Conservation (phyloP, 345 rosid genomes). For the Hypericum androsaemum region DNA sequence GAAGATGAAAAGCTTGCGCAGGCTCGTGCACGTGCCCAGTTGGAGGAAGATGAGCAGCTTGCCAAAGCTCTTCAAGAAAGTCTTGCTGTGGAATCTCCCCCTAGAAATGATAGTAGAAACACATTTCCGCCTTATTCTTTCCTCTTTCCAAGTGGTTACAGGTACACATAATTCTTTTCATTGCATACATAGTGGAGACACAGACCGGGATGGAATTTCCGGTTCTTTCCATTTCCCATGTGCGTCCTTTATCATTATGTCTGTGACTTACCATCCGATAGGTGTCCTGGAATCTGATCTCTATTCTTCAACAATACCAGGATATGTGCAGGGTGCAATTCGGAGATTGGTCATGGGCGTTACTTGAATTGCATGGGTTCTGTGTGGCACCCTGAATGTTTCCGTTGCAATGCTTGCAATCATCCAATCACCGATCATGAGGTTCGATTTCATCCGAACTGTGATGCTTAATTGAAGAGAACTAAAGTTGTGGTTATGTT, state of each 20-base stretch:
- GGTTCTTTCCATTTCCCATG: too few relatives aligned
- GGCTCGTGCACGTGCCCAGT: constrained; percentile 51
- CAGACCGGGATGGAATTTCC: too few relatives aligned
- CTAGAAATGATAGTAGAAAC: constrained; percentile 35
- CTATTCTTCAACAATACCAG: constrained; percentile 18
- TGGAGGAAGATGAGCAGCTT: constrained; percentile 82
- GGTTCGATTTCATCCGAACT: constrained; percentile 31
- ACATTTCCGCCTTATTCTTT: constrained; percentile 44
- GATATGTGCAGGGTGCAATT: constrained; percentile 88
- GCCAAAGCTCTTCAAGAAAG: constrained; percentile 93
- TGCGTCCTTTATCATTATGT: too few relatives aligned
- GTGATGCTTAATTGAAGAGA: too few relatives aligned
- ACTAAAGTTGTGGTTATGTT: too few relatives aligned
- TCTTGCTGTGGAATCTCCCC: constrained; percentile 45
- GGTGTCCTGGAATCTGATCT: too few relatives aligned
- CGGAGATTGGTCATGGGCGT: constrained; percentile 84
- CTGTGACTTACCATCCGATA: too few relatives aligned
- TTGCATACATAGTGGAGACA: too few relatives aligned
- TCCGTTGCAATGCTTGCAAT: constrained; percentile 64
- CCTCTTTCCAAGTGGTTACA: constrained; percentile 42
- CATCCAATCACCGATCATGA: constrained; percentile 63
- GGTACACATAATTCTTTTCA: constrained; percentile 32
- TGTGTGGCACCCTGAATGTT: constrained; percentile 88
- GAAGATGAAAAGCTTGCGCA: constrained; percentile 85
- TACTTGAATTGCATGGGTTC: constrained; percentile 66